Evolutionary conservation across 345 rosid genomes (phyloP).

Genomic region (Populus alba): DNA sequence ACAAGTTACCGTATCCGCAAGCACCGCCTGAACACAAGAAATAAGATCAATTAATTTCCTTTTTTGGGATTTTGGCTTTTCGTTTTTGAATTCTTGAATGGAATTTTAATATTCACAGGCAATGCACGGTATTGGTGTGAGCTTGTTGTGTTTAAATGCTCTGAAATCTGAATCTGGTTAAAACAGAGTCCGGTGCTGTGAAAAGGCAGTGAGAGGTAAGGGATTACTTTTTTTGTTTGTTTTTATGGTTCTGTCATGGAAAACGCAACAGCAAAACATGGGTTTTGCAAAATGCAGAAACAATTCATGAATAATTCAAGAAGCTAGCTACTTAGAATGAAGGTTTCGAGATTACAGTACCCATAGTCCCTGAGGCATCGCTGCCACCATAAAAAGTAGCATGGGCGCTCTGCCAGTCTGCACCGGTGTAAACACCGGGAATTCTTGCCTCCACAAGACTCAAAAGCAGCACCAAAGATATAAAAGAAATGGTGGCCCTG

Average conservation of each 20-base stretch:
- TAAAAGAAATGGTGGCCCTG: background rate
- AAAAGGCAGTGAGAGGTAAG: background rate
- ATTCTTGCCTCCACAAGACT: constrained; percentile 53
- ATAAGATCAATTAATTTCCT: background rate
- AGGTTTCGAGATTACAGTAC: constrained; percentile 27
- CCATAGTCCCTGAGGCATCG: constrained; percentile 93
- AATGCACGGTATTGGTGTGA: background rate
- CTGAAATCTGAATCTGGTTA: background rate
- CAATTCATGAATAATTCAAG: background rate
- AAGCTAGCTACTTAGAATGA: background rate
- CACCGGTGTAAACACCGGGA: constrained; percentile 69
- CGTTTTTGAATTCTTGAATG: background rate
- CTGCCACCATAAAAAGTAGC: constrained; percentile 90
- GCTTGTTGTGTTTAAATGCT: background rate
- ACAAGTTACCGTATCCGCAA: constrained; percentile 62
- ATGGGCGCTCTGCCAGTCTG: constrained; percentile 71
- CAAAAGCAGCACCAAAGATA: constrained; percentile 26
- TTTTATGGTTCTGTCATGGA: background rate
- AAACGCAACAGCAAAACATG: background rate
- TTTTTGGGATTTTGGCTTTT: background rate
- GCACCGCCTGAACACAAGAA: constrained; percentile 47
- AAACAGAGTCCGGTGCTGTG: background rate
- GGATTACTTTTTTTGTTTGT: background rate
- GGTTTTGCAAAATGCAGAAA: background rate
- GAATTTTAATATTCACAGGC: background rate